phyloP scores from a whole-genome alignment of 116 monocot species.

The Papilionanthe hybrid region DNA sequence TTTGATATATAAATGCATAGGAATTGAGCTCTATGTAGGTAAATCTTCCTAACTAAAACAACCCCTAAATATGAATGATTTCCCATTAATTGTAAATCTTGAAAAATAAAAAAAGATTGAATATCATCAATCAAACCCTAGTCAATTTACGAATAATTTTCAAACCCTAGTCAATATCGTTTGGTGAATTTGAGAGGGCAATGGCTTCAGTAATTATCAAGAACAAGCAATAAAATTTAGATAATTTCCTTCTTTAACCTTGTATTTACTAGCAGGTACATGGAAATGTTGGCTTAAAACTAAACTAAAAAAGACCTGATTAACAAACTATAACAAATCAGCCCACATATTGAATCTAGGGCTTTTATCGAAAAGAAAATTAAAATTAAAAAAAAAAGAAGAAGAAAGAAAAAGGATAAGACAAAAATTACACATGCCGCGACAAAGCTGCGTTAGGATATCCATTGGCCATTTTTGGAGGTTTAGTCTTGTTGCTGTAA shows the following conservation, averaged over 20 bases:
- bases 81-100: too few species aligned
- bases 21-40: too few species aligned
- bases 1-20: too few species aligned
- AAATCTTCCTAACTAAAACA: too few species aligned
- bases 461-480: constrained; percentile 62
- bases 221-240: background rate
- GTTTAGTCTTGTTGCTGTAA: constrained; percentile 48
- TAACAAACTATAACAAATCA: background rate
- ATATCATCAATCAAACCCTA: too few species aligned
- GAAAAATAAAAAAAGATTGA: too few species aligned
- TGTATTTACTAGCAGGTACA: constrained; percentile 1
- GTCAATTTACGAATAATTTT: too few species aligned
- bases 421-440: constrained; percentile 39
- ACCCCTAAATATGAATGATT: too few species aligned
- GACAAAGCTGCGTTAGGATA: constrained; percentile 39
- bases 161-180: too few species aligned
- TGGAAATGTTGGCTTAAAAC: background rate
- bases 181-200: too few species aligned
- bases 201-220: too few species aligned
- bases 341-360: background rate
- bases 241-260: background rate
- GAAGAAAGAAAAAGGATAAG: background rate
- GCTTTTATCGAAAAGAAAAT: background rate
- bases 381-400: background rate
- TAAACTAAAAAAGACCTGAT: background rate